Evolutionary conservation across 371 early-diverging fungal genomes (phyloP).

Genomic region (Rhizopus delemar): DNA sequence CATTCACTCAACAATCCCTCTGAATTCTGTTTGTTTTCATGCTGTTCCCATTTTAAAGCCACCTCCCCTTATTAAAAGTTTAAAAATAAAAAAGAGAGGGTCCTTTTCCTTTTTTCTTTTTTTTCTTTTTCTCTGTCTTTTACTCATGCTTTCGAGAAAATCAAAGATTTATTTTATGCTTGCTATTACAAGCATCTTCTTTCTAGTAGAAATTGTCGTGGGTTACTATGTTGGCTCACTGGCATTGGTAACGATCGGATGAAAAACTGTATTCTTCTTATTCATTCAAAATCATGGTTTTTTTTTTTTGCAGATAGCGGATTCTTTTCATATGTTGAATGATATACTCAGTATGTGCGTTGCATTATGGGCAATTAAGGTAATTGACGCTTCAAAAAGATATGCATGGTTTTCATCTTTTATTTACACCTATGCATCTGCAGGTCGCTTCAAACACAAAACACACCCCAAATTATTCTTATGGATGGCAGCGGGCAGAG

Average conservation of each 20-base stretch:
- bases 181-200: constrained; percentile 65
- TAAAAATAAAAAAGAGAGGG: not conserved
- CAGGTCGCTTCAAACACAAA: constrained; percentile 40
- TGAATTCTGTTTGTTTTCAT: too few relatives aligned
- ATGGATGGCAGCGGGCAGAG: constrained; percentile 92
- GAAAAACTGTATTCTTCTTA: not conserved
- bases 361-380: constrained; percentile 84
- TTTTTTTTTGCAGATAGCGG: constrained; percentile 62
- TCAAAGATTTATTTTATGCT: constrained; percentile 61
- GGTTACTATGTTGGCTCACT: constrained; percentile 81
- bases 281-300: not conserved
- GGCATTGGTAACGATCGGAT: constrained; percentile 56
- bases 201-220: constrained; percentile 76
- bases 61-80: not conserved
- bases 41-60: not conserved
- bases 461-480: constrained; percentile 70
- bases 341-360: constrained; percentile 81
- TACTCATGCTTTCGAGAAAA: constrained; percentile 21
- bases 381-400: constrained; percentile 21
- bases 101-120: not conserved
- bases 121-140: not conserved
- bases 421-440: not conserved
- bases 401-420: not conserved
- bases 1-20: too few relatives aligned
- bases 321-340: constrained; percentile 91